A percentile compares a stretch with the other conserved stretches of the same genome.
Evolutionary conservation across 2,329 filamentous ascomycete species (phyloP).

Genomic region (Fusarium abutilonis): DNA sequence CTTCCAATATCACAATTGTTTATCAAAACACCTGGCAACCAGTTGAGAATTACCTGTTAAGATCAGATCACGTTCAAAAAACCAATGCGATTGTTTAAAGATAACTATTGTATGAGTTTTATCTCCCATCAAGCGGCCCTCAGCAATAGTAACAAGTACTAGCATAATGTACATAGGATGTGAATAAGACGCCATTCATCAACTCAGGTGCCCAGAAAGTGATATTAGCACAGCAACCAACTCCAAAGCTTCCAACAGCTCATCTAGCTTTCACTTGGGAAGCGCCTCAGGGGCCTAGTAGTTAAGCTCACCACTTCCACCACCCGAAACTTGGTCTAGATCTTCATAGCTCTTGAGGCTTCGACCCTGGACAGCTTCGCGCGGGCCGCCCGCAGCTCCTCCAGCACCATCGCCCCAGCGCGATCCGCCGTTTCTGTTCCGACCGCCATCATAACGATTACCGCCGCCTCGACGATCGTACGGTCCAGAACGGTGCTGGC

Average conservation of each 20-base stretch:
- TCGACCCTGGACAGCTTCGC: constrained; percentile 90
- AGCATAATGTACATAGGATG: constrained; percentile 40
- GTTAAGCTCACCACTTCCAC: constrained; percentile 85
- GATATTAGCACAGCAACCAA: constrained; percentile 31
- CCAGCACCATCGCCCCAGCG: constrained; percentile 81
- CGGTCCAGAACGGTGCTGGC: constrained; percentile 73
- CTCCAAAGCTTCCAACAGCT: constrained; percentile 21
- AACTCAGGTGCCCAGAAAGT: constrained; percentile 26
- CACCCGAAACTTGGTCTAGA: constrained; percentile 82
- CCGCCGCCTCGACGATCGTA: constrained; percentile 75
- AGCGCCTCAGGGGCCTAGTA: constrained; percentile 67
- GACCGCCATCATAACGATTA: constrained; percentile 61
- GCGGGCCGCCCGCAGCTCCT: constrained; percentile 80
- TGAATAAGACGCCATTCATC: constrained; percentile 12
- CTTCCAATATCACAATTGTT: too few relatives aligned
- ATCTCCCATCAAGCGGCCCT: constrained; percentile 2
- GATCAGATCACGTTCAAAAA: too few relatives aligned
- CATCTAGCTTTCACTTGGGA: constrained; percentile 1
- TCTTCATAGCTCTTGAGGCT: constrained; percentile 98
- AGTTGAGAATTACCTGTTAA: too few relatives aligned
- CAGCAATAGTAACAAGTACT: constrained; percentile 16
- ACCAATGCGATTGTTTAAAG: too few relatives aligned
- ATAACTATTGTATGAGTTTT: background rate
- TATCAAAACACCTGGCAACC: too few relatives aligned
- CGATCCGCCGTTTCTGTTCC: constrained; percentile 61